Base-by-base conservation (phyloP, 2,329 filamentous ascomycete species). In the Rhynchosporium graminicola region DNA sequence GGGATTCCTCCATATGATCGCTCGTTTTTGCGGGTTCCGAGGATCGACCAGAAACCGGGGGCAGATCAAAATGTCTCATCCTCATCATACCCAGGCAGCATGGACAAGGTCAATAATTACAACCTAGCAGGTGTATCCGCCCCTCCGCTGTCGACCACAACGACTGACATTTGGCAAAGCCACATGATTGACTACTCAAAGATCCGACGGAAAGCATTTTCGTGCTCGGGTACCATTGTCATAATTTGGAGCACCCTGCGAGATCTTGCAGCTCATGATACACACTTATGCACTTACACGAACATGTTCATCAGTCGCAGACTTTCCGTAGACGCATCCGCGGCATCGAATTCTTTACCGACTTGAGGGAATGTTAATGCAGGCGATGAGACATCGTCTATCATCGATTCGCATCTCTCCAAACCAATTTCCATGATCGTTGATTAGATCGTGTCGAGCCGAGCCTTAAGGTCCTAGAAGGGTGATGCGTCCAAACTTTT, bases 61-160 rank as follows among this genome's bases (percentile, higher is more conserved):
- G 20, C 33, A 52, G 50, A 40, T 52, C 51, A 20, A 54, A 15
- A 33, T 28, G 38, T 54, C 51, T 54, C 38, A 28, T 54, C 50
- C 4, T 38, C 12, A 9, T 26, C 9, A 15, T 28, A 5, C 28
- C 33, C 9, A 36, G 31, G 12, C 33, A 28, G 28, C 36, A 29
- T 26, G 51, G 51, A 42, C 51, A 42, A 42, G 36, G 36, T 40
- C 12, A 29, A 42, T 33, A 38, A 29, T 54, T 33, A 38, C 20
- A 54, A 13, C 36, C 20, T 29, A 15, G 51, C 33, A 10, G 33
- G 33, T 36, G 33, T 36, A 6, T 36, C 33, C 33, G 9, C 33
- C 33, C 9, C 33, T 10, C 33, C 33, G 33, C 33, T 36, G 33
- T 36, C 33, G 33, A 36, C 33, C 9, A 10, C 9, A 10, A 6